A percentile compares a stretch with the other conserved stretches of the same genome.
Evolutionary conservation across 139 green algal species (phyloP).

Genomic region (Mesotaenium endlicherianum): DNA sequence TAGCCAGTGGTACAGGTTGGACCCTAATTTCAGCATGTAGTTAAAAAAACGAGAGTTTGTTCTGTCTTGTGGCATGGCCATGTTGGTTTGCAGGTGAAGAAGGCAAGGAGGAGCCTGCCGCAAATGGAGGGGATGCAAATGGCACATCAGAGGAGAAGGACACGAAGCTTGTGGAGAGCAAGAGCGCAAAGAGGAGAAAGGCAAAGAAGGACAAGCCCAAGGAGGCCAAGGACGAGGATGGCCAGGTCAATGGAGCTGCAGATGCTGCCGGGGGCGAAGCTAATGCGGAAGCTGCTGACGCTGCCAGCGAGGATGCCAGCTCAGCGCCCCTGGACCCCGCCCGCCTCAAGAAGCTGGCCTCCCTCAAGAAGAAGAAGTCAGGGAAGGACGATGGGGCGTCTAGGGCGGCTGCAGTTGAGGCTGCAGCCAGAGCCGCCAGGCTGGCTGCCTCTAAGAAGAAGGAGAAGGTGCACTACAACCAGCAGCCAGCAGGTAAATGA

Average conservation of each 20-base stretch:
- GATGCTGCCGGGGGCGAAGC: neutral
- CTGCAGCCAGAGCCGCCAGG: neutral
- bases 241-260: neutral
- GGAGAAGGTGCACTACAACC: slow-evolving; percentile 28
- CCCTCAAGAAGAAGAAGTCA: slow-evolving; percentile 13
- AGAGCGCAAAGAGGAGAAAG: slow-evolving; percentile 10
- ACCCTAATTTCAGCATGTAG: neutral
- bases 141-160: neutral
- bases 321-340: neutral
- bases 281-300: neutral
- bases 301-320: neutral
- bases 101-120: neutral
- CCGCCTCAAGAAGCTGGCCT: slow-evolving; percentile 17
- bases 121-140: neutral
- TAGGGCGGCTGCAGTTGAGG: neutral
- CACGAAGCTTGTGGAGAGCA: neutral
- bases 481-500: slow-evolving; percentile 9
- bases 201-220: slow-evolving; percentile 31
- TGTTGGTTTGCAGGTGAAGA: neutral
- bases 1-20: neutral
- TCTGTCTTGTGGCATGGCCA: neutral
- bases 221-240: slow-evolving; percentile 10
- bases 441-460: slow-evolving; percentile 23
- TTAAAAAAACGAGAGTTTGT: neutral
- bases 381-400: slow-evolving; percentile 1